phyloP scores from a whole-genome alignment of 495 filamentous ascomycete genomes.

The Hyphodiscus hymeniophilus region DNA sequence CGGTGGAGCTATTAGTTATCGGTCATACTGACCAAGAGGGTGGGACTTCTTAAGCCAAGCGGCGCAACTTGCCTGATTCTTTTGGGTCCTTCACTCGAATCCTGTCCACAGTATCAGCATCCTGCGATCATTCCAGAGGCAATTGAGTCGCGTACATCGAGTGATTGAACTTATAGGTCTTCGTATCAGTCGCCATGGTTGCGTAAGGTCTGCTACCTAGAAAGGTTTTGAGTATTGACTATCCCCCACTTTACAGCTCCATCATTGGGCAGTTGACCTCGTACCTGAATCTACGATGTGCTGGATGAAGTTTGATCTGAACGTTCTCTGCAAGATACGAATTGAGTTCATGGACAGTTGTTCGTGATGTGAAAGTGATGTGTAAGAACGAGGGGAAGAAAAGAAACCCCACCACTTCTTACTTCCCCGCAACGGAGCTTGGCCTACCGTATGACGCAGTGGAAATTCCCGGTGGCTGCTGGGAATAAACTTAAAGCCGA shows the following conservation, averaged over 20 bases:
- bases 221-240: slow-evolving; percentile 8
- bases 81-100: slow-evolving; percentile 92
- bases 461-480: neutral
- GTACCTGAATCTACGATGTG: slow-evolving; percentile 15
- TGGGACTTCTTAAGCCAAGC: too few relatives aligned
- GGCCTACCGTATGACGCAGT: slow-evolving; percentile 5
- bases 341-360: slow-evolving; percentile 9
- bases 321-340: slow-evolving; percentile 9
- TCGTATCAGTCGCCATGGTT: slow-evolving; percentile 67
- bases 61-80: slow-evolving; percentile 47
- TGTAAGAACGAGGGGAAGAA: neutral
- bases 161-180: slow-evolving; percentile 83
- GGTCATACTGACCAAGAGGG: too few relatives aligned
- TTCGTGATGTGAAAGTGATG: neutral
- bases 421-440: neutral
- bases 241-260: neutral
- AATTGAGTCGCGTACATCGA: slow-evolving; percentile 49
- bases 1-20: too few relatives aligned
- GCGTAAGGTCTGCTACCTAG: slow-evolving; percentile 21
- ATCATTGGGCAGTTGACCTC: neutral
- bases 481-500: neutral
- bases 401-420: neutral
- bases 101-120: slow-evolving; percentile 47
- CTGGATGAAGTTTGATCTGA: slow-evolving; percentile 8
- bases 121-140: too few relatives aligned